Evolutionary conservation across 2,329 filamentous ascomycete genomes (phyloP), one percentile per base, ranked within the genome.

Genomic region (Daldinia eschscholtzii): DNA sequence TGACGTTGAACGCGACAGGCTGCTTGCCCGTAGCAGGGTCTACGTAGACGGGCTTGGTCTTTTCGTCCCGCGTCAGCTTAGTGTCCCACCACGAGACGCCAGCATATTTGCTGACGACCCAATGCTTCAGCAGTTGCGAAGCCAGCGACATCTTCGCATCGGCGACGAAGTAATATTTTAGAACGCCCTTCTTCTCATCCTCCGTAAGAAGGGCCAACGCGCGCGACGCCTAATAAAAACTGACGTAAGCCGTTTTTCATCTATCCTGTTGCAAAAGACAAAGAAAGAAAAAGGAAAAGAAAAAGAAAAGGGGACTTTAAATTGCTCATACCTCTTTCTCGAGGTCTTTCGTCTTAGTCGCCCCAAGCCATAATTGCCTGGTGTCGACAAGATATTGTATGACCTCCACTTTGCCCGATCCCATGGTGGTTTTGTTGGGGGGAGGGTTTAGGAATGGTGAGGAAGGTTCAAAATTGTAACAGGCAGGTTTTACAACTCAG

Each of bases 131-230:
- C 57, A 95, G 85, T 48, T 90, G 87, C 18, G 92, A 94, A 26
- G 81, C 91, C 46, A 95, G 84, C 56, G 87, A 87, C 86, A 94
- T 91, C 77, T 91, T 92, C 60, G 92, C 92, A 80, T 94, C 92
- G 76, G 87, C 84, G 73, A 91, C 82, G 78, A 90, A 88, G 81
- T 88, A 87, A 81, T 88, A 93, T 64, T 83, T 83, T 7, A 89
- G 83, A 35, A 90, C 86, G 13, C 81, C 79, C 58, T 84, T 78
- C 68, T 86, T 87, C 77, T 93, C 91, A 9, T 86, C 80, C 1
- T 80, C 73, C 1, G 82, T 79, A 56, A 91, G 82, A 30, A 90
- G 81, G 7, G 81, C 78, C 39, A 91, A 80, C 23, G 86, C 85
- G 52, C 83, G 80, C n/a, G 83, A 78, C 48, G 88, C 88, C 87